Evolutionary conservation across 345 rosid genomes (phyloP).

Genomic region (Moringa oleifera): DNA sequence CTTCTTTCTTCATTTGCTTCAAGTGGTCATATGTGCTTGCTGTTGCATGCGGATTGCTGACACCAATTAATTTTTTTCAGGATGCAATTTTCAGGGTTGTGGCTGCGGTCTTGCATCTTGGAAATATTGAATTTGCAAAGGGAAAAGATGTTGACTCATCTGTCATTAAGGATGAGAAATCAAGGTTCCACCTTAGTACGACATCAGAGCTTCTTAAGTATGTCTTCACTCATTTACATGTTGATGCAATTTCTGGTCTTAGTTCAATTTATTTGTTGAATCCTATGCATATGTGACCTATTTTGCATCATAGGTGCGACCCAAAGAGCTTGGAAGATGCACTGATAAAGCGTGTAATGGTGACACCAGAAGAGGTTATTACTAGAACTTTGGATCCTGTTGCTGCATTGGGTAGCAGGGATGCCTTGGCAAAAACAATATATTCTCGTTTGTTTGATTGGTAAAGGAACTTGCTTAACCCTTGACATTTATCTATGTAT

Average conservation of each 20-base stretch:
- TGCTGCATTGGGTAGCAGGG: conserved; percentile 86
- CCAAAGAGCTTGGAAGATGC: conserved; percentile 92
- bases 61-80: conserved; percentile 42
- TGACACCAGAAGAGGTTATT: conserved; percentile 98
- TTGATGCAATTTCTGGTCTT: conserved; percentile 12
- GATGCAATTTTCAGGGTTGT: conserved; percentile 93
- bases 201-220: conserved; percentile 93
- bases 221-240: conserved; percentile 18
- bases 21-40: conserved; percentile 13
- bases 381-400: conserved; percentile 93
- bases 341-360: conserved; percentile 96
- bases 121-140: conserved; percentile 87
- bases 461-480: conserved; percentile 33
- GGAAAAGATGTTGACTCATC: conserved; percentile 92
- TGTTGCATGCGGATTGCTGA: conserved; percentile 15
- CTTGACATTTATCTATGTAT: background rate
- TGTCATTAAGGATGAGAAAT: conserved; percentile 83
- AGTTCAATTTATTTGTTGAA: conserved; percentile 15
- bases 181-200: conserved; percentile 72
- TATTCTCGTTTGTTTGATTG: conserved; percentile 99
- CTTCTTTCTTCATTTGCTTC: conserved; percentile 12
- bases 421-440: conserved; percentile 91
- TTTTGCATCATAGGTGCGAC: conserved; percentile 57
- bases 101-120: conserved; percentile 93
- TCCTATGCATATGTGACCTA: conserved; percentile 13